Evolutionary conservation across 495 filamentous ascomycete species (phyloP), one percentile per base, ranked within the genome.

Genomic region (Penicillium cosmopolitanum): DNA sequence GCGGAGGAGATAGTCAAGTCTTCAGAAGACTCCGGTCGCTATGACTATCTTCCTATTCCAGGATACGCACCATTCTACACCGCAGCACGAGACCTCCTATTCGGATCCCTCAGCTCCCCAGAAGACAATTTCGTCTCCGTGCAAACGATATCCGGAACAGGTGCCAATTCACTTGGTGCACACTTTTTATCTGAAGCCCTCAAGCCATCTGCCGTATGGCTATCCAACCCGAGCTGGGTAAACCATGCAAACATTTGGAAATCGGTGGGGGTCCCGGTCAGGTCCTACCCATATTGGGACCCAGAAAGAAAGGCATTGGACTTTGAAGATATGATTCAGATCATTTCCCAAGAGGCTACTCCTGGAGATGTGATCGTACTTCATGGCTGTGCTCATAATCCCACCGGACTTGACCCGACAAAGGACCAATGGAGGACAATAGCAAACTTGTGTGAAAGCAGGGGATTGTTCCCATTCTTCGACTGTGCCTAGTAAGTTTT

Each of bases 241-340:
- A 56, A 56, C 19, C 55, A 56, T 34, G 55, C 28, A n/a, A 56
- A 56, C n/a, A 56, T 56, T 10, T 56, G 55, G 55, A 15, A 11
- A 13, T 12, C 36, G 3, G 19, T 16, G 0, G 55, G 55, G 3
- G 55, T 56, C 0, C 1, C 19, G 5, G 55, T 56, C 9, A 56
- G 50, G n/a, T 50, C n/a, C 12, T 56, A 56, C 44, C 55, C 55
- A 7, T 56, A 56, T 31, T 56, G 55, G 55, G 18, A 56, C n/a
- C 12, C 55, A 3, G 18, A 56, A 8, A 50, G 15, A 25, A 50
- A 50, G 44, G 28, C 15, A 16, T 8, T 57, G 5, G 44, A n/a
- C 18, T 47, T 48, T 12, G 46, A 23, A 33, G 35, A 31, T 13
- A 47, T 46, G 53, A 34, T 43, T 40, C 19, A 19, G 4, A 48